Evolutionary conservation across 1,284 basidiomycete genomes (phyloP), one percentile per base, ranked within the genome.

Genomic region (Phlebopus sp.): DNA sequence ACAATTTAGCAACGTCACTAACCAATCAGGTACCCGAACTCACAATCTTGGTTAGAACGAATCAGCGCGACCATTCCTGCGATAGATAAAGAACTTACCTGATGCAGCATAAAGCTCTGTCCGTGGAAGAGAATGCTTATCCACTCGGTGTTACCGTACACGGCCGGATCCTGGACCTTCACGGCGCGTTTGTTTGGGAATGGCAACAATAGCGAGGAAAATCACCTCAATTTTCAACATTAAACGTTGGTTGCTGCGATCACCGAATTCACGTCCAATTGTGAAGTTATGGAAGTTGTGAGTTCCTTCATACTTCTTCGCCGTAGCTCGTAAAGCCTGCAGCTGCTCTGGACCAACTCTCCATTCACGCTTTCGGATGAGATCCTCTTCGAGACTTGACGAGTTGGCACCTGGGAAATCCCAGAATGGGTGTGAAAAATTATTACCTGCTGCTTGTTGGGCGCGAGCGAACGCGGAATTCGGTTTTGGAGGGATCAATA

Each of bases 241-340:
- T 63, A 84, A 81, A 14, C 97, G 77, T 59, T 86, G 80, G 59
- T 86, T 88, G 51, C 86, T 89, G 13, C 82, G 76, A 66, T 97
- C 95, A 7, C 80, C 73, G 68, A 88, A 93, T 39, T 91, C 88
- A 49, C 90, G 84, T 8, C 86, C 89, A 45, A 98, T 83, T 0
- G 97, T 99, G 60, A 95, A 99, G 67, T 99, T 99, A 71, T 97
- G 93, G 67, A 97, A 99, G 68, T 99, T 98, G 68, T 92, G 92
- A 5, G 83, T 85, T 7, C 90, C 92, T 58, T 87, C 78, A 60
- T 84, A 97, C 58, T 76, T 79, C 50, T 76, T 73, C 7, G 84
- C 79, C 1, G 79, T 68, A 13, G 66, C 69, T 47, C 84, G 74
- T 40, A 95, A 73, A 35, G 68, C 63, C 38, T 77, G 74, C 18